phyloP scores from a whole-genome alignment of 2,329 filamentous ascomycete genomes.

The Hymenoscyphus linearis region DNA sequence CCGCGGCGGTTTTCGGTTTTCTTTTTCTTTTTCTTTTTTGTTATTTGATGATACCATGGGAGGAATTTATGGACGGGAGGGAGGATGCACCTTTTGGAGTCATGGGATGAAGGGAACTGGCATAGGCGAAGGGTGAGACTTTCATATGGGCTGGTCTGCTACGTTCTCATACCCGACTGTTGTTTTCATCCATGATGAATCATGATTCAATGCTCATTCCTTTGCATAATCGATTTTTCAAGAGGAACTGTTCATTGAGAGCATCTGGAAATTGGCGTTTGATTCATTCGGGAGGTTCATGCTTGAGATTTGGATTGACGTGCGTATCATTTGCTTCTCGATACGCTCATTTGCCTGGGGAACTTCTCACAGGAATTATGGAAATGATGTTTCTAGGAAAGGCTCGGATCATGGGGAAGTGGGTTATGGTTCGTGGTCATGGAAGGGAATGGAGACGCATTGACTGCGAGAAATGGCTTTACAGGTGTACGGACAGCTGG shows the following conservation, averaged over 20 bases:
- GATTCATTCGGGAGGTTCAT: no score
- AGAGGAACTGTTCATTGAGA: not conserved
- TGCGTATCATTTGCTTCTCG: not conserved
- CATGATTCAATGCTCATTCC: not conserved
- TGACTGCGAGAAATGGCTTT: not conserved
- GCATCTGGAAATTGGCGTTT: not conserved
- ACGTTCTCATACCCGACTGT: not conserved
- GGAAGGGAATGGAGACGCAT: not conserved
- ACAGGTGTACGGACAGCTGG: not conserved
- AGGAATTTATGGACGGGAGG: constrained; percentile 6
- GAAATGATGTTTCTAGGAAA: not conserved
- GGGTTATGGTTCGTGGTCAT: not conserved
- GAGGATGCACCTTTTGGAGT: constrained; percentile 1
- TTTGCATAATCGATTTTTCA: not conserved
- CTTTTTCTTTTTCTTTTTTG: not conserved
- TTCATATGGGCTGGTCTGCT: not conserved
- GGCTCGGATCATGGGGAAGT: not conserved
- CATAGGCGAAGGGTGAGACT: not conserved
- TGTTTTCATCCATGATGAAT: not conserved
- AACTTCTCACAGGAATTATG: not conserved
- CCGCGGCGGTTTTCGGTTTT: constrained; percentile 34
- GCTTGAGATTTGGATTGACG: not conserved
- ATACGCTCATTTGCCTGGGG: not conserved
- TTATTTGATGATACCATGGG: constrained; percentile 24
- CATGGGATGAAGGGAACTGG: not conserved